Evolutionary conservation across 805 yeast genomes (phyloP), one percentile per base, ranked within the genome.

Genomic region (Candida ficus): DNA sequence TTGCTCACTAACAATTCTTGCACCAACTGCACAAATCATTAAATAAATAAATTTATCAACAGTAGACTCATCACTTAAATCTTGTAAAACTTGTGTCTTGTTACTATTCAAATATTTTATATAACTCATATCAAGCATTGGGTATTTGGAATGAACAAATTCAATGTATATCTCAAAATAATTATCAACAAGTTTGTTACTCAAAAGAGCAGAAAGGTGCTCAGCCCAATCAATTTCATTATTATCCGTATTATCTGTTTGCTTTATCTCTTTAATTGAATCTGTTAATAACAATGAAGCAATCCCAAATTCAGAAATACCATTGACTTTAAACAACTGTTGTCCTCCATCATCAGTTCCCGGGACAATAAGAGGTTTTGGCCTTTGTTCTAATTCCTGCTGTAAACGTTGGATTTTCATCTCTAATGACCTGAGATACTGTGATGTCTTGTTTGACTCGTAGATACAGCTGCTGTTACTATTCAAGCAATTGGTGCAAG

Each of bases 1-100:
- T 20, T 14, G 31, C 9, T 35, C 38, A 27, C 38, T 35, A 12
- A 35, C 25, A 7, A 35, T 19, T 27, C 38, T 27, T 5, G 38
- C 38, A 7, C 32, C 38, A 35, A 35, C 32, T 20, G 38, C 31
- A 35, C 38, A 35, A 16, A 35, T 35, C 38, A 35, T 35, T 11
- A 35, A n/a, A 27, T 23, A 35, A 4, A 35, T 35, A 27, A 35
- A 35, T 20, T 35, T 35, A 17, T 35, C 38, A n/a, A 28, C 19
- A n/a, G 18, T 35, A 8, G 31, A 19, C 20, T 21, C 28, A 11
- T 35, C 38, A 21, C 13, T 27, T 5, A 28, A 20, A 21, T 35
- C 30, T 11, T 28, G 28, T 18, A 35, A 28, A 14, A 35, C 20
- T 6, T 11, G 8, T 2, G 7, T 19, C 6, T 20, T 27, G 20